Conservation (phyloP, 192 early-diverging fungal species). For the Coemansia sp. region DNA sequence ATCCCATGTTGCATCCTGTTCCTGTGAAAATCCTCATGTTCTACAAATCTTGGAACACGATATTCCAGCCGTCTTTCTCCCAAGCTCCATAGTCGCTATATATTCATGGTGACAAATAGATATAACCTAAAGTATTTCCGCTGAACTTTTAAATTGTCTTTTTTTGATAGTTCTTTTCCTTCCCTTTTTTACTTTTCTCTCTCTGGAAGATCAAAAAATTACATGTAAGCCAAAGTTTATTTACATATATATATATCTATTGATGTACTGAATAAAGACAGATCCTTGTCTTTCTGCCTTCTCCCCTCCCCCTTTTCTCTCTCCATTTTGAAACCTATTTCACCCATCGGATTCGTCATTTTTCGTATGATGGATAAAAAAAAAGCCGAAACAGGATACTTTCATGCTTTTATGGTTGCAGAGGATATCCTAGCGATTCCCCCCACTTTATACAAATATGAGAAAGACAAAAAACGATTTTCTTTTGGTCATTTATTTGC, state of each 20-base stretch:
- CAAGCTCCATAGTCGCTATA: not conserved
- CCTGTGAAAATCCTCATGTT: not conserved
- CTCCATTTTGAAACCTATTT: too few species aligned
- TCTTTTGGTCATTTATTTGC: constrained; percentile 1
- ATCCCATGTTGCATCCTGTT: not conserved
- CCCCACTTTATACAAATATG: not conserved
- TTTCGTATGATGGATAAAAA: not conserved
- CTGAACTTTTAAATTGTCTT: not conserved
- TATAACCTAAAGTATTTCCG: too few species aligned
- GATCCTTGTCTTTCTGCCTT: too few species aligned
- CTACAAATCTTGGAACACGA: not conserved
- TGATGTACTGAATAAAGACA: not conserved
- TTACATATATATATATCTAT: not conserved
- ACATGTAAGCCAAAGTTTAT: not conserved
- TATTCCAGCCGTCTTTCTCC: not conserved
- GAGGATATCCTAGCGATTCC: not conserved
- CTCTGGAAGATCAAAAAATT: not conserved
- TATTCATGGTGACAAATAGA: too few species aligned
- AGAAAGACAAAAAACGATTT: not conserved
- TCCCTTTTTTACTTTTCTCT: not conserved
- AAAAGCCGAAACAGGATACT: not conserved
- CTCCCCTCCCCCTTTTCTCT: too few species aligned
- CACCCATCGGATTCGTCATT: not conserved
- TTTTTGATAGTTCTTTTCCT: not conserved
- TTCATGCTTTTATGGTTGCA: too few species aligned